A percentile compares a stretch with the other conserved stretches of the same genome.
Conservation (phyloP, 345 rosid species). For the Brassica cretica region DNA sequence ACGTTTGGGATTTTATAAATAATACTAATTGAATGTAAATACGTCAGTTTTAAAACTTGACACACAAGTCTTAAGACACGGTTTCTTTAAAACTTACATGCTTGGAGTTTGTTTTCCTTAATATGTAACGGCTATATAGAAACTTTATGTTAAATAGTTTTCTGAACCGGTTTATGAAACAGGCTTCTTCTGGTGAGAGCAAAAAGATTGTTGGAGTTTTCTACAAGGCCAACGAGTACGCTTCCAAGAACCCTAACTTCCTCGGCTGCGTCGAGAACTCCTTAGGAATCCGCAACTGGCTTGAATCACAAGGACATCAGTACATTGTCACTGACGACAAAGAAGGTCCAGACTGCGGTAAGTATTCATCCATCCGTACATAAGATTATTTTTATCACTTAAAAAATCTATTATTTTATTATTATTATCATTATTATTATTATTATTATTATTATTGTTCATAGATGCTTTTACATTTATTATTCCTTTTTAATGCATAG, state of each 20-base stretch:
- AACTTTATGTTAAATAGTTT: not conserved
- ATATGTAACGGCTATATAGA: not conserved
- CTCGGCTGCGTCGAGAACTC: constrained; percentile 77
- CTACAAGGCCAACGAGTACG: constrained; percentile 88
- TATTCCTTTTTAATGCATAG: not conserved
- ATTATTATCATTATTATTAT: no score
- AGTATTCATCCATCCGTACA: not conserved
- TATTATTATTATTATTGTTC: no score
- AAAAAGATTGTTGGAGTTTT: constrained; percentile 96
- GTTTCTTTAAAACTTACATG: not conserved
- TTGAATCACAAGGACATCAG: constrained; percentile 82
- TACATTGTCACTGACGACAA: constrained; percentile 95
- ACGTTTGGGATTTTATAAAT: constrained; percentile 1
- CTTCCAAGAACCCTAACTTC: constrained; percentile 73
- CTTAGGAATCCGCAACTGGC: constrained; percentile 77
- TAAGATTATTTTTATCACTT: not conserved
- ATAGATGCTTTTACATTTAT: not conserved
- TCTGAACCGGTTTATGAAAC: constrained; percentile 26
- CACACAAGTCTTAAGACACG: not conserved
- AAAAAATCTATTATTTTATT: no score
- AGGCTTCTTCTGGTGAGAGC: constrained; percentile 71
- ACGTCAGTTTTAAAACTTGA: not conserved
- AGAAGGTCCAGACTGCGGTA: constrained; percentile 77
- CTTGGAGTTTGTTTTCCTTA: not conserved
- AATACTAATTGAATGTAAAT: not conserved